phyloP scores from a whole-genome alignment of 371 early-diverging fungal species.

The Phascolomyces articulosus region DNA sequence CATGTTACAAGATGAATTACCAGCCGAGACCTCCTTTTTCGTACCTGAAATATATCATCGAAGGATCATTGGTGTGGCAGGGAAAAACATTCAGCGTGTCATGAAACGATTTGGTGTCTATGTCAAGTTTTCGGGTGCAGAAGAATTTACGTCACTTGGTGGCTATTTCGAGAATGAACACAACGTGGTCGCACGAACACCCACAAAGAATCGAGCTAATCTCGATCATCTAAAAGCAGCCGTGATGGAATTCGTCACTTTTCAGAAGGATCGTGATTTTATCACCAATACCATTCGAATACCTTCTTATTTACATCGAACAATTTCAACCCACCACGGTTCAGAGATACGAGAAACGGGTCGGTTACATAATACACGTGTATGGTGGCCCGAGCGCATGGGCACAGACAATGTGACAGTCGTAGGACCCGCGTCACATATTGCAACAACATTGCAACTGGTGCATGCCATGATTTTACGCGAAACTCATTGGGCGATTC shows the following conservation, averaged over 20 bases:
- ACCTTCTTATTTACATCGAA: constrained; percentile 36
- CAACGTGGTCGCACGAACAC: constrained; percentile 82
- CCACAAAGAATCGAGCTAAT: constrained; percentile 68
- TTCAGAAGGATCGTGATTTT: constrained; percentile 48
- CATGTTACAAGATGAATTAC: constrained; percentile 74
- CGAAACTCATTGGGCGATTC: constrained; percentile 4
- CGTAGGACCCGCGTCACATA: constrained; percentile 18
- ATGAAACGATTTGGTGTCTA: constrained; percentile 92
- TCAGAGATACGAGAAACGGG: constrained; percentile 9
- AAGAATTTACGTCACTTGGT: constrained; percentile 67
- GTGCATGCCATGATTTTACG: not conserved
- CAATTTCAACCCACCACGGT: constrained; percentile 29
- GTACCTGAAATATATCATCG: constrained; percentile 86
- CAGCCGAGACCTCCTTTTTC: constrained; percentile 78
- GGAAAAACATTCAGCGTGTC: constrained; percentile 87
- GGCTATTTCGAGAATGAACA: constrained; percentile 75
- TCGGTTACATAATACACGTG: constrained; percentile 7
- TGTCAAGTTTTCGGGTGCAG: constrained; percentile 82
- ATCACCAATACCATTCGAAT: constrained; percentile 27
- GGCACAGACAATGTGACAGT: constrained; percentile 17
- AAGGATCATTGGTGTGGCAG: constrained; percentile 88
- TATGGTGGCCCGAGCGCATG: constrained; percentile 17
- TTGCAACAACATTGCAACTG: constrained; percentile 5
- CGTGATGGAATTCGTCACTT: constrained; percentile 65
- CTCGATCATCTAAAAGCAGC: constrained; percentile 60